Evolutionary conservation across 2,329 filamentous ascomycete genomes (phyloP).

Genomic region (Ambrosiella xylebori): DNA sequence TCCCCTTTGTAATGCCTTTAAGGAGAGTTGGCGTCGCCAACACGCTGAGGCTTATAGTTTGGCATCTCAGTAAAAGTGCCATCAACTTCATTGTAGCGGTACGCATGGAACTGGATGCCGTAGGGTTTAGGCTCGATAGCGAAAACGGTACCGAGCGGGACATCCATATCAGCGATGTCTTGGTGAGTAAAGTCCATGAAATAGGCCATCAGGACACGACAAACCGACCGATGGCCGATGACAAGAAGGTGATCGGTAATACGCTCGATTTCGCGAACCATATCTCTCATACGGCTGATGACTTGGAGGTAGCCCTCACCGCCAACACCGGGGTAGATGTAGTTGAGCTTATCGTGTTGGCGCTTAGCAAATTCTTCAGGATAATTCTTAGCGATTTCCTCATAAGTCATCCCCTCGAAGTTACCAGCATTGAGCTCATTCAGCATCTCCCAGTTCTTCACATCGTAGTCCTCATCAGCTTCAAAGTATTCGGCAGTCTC

Average conservation of each 20-base stretch:
- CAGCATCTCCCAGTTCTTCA: slow-evolving; percentile 95
- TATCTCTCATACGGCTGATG: slow-evolving; percentile 83
- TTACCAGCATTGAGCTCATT: slow-evolving; percentile 87
- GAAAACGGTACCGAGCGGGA: slow-evolving; percentile 85
- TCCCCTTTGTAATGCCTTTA: neutral
- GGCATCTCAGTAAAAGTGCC: slow-evolving; percentile 74
- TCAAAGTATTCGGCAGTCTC: slow-evolving; percentile 83
- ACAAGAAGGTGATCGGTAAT: slow-evolving; percentile 92
- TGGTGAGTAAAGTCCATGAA: slow-evolving; percentile 85
- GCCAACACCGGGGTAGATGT: slow-evolving; percentile 89
- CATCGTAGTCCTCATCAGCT: slow-evolving; percentile 78
- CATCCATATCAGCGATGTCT: slow-evolving; percentile 85
- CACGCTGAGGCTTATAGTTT: slow-evolving; percentile 54
- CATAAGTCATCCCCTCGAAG: slow-evolving; percentile 91
- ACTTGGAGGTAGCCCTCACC: slow-evolving; percentile 95
- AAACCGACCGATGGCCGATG: slow-evolving; percentile 82
- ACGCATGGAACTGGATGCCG: slow-evolving; percentile 91
- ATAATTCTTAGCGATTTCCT: slow-evolving; percentile 64
- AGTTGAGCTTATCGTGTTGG: slow-evolving; percentile 74
- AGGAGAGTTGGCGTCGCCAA: neutral
- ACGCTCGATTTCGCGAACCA: slow-evolving; percentile 92
- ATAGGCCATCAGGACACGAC: slow-evolving; percentile 83
- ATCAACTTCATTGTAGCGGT: slow-evolving; percentile 63
- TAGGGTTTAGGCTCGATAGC: slow-evolving; percentile 96
- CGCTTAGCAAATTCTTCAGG: slow-evolving; percentile 70